phyloP scores from a whole-genome alignment of 768 basidiomycete species.

The Boletellus emodensis region DNA sequence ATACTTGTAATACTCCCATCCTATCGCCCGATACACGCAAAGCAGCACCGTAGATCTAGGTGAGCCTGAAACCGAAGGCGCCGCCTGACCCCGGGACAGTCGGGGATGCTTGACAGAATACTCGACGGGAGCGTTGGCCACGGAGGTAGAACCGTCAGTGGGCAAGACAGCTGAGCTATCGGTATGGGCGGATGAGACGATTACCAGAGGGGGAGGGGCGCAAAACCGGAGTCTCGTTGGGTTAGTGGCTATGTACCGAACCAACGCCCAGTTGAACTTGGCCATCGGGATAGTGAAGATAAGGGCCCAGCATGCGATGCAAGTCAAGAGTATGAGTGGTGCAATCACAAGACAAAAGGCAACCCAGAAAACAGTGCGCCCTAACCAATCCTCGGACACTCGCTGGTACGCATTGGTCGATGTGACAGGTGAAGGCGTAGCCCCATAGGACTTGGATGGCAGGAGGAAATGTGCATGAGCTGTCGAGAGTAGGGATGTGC shows the following conservation, averaged over 20 bases:
- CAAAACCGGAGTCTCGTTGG: constrained; percentile 91
- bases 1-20: constrained; percentile 96
- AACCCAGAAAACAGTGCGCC: constrained; percentile 80
- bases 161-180: constrained; percentile 14
- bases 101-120: constrained; percentile 70
- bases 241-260: constrained; percentile 73
- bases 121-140: constrained; percentile 33
- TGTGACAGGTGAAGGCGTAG: constrained; percentile 37
- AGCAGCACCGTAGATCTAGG: constrained; percentile 84
- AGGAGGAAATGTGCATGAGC: constrained; percentile 31
- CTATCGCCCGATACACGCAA: constrained; percentile 90
- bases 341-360: constrained; percentile 73
- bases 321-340: constrained; percentile 84
- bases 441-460: constrained; percentile 68
- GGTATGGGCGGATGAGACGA: constrained; percentile 33
- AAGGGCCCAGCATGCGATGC: constrained; percentile 90
- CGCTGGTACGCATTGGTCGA: constrained; percentile 18
- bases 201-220: constrained; percentile 72
- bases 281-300: constrained; percentile 98
- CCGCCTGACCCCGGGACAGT: constrained; percentile 81
- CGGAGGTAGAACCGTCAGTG: constrained; percentile 4
- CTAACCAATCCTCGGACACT: constrained; percentile 49
- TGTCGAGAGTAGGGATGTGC: constrained; percentile 41
- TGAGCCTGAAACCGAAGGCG: constrained; percentile 68
- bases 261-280: constrained; percentile 91